Evolutionary conservation across 345 rosid species (phyloP).

Genomic region (Acer saccharum): DNA sequence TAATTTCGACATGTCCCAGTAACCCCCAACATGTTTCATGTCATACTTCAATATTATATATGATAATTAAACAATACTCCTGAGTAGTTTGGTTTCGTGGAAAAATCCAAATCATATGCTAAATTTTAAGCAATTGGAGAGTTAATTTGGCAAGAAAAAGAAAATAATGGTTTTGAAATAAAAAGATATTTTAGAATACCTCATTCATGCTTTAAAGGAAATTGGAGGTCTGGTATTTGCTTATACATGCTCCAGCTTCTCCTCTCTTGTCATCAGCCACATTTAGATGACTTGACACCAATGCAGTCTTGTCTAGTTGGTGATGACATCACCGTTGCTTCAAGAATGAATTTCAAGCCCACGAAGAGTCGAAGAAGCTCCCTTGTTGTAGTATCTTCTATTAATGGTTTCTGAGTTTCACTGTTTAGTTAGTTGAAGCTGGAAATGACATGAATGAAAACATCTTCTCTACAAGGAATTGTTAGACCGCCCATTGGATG

Average conservation of each 20-base stretch:
- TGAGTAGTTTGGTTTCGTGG: too few species aligned
- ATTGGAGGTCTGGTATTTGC: not conserved
- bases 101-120: too few species aligned
- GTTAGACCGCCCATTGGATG: slow-evolving; percentile 47
- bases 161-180: too few species aligned
- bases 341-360: not conserved
- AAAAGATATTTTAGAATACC: too few species aligned
- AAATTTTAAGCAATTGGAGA: too few species aligned
- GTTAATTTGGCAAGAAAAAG: too few species aligned
- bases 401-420: not conserved
- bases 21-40: too few species aligned
- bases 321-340: not conserved
- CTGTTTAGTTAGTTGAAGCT: not conserved
- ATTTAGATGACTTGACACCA: not conserved
- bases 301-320: not conserved
- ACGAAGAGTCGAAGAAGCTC: not conserved
- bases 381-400: not conserved
- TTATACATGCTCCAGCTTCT: not conserved
- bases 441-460: slow-evolving; percentile 29
- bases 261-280: too few species aligned
- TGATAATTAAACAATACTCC: too few species aligned
- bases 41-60: too few species aligned
- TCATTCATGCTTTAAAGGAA: not conserved
- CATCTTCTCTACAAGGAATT: slow-evolving; percentile 46
- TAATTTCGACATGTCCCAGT: too few species aligned